A percentile compares a stretch with the other conserved stretches of the same genome.
phyloP scores from a whole-genome alignment of 352 stramenopile species.

The Sclerospora graminicola region DNA sequence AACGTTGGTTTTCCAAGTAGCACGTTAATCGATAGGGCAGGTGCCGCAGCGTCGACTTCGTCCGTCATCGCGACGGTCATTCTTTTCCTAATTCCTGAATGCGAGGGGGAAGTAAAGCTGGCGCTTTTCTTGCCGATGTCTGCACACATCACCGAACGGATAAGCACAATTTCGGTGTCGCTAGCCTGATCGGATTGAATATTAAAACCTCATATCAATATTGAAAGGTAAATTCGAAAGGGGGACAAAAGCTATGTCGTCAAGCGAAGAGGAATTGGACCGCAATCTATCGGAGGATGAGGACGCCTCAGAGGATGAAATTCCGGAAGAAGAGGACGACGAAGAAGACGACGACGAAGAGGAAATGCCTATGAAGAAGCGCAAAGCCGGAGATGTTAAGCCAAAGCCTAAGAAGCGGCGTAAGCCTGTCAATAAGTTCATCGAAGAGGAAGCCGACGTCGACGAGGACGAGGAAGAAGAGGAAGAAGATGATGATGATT shows the following conservation, averaged over 20 bases:
- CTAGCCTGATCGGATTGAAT: no score
- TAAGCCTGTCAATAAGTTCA: slow-evolving; percentile 84
- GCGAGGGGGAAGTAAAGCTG: slow-evolving; percentile 14
- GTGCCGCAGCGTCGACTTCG: slow-evolving; percentile 13
- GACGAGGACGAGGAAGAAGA: slow-evolving; percentile 83
- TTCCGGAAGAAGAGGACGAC: slow-evolving; percentile 64
- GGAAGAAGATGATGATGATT: slow-evolving; percentile 75
- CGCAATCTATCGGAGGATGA: slow-evolving; percentile 78
- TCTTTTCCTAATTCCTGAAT: slow-evolving; percentile 25
- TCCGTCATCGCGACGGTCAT: slow-evolving; percentile 15
- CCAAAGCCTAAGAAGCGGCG: slow-evolving; percentile 78
- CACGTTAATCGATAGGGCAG: slow-evolving; percentile 18
- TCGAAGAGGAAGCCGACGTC: slow-evolving; percentile 82
- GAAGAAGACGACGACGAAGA: slow-evolving; percentile 33
- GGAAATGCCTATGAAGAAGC: slow-evolving; percentile 59
- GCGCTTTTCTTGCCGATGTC: slow-evolving; percentile 18
- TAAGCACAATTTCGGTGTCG: background rate
- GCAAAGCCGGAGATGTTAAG: slow-evolving; percentile 53
- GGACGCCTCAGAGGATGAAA: slow-evolving; percentile 64
- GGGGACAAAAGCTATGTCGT: slow-evolving; percentile 81
- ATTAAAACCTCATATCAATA: no score
- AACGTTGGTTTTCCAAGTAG: slow-evolving; percentile 46
- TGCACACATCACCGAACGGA: slow-evolving; percentile 4
- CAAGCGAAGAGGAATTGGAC: slow-evolving; percentile 78
- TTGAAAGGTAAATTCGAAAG: slow-evolving; percentile 4